Percentiles rank a stretch among this genome's conserved stretches.
These are phyloP conservation scores for Tausonia pullulans DNA, from an alignment of 1,284 basidiomycete genomes.

Conservation along the genomic window DNA sequence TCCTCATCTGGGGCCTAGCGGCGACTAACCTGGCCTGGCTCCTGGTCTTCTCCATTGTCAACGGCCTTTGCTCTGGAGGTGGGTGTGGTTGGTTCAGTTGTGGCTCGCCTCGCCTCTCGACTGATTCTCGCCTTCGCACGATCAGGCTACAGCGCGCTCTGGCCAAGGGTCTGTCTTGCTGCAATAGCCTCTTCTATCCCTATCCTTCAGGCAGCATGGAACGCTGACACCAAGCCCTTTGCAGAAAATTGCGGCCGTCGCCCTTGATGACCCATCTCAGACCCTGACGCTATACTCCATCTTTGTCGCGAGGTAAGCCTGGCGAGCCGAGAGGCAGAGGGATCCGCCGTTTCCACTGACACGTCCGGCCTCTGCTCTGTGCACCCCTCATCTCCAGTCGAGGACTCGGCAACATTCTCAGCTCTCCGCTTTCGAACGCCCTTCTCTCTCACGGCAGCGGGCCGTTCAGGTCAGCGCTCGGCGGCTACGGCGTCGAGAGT, in stretches of 20 bases:
- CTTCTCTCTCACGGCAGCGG: not conserved
- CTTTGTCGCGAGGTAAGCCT: too few relatives aligned
- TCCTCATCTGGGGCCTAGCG: constrained; percentile 4
- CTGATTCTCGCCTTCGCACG: not conserved
- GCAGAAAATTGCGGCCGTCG: not conserved
- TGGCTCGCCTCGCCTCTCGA: too few relatives aligned
- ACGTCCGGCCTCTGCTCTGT: too few relatives aligned
- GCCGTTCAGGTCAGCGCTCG: too few relatives aligned
- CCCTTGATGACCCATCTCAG: not conserved
- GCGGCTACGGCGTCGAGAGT: too few relatives aligned
- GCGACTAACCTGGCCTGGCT: not conserved
- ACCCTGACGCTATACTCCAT: not conserved
- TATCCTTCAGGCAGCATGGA: too few relatives aligned
- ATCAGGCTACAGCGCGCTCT: not conserved
- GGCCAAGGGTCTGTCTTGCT: not conserved
- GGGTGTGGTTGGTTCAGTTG: too few relatives aligned
- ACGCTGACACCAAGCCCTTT: not conserved
- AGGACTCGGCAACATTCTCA: not conserved
- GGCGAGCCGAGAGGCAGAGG: too few relatives aligned
- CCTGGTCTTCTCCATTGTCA: not conserved
- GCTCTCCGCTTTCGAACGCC: not conserved
- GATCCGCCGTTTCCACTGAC: too few relatives aligned
- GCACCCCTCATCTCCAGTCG: not conserved
- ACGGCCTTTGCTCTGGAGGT: too few relatives aligned
- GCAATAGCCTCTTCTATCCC: too few relatives aligned